Evolutionary conservation across 257 asterid genomes (phyloP).

Genomic region (Scutellaria galericulata): DNA sequence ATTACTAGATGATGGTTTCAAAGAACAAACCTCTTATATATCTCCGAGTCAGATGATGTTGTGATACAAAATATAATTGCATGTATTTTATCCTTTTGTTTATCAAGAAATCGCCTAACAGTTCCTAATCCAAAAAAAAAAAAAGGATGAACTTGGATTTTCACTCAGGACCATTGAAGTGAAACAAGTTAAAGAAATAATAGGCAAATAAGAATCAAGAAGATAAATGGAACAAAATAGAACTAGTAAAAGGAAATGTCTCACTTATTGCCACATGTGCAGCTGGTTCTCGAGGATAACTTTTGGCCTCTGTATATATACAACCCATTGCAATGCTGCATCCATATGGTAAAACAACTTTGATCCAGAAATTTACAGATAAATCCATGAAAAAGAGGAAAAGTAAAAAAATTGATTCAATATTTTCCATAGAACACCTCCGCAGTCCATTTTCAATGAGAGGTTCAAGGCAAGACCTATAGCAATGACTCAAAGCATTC

Average conservation of each 20-base stretch:
- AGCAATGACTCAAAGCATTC: conserved; percentile 97
- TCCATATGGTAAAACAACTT: conserved; percentile 30
- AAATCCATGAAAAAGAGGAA: conserved; percentile 26
- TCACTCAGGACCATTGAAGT: conserved; percentile 8
- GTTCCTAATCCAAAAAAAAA: conserved; percentile 60
- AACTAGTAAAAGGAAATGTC: conserved; percentile 31
- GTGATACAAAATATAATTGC: conserved; percentile 84
- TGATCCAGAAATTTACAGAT: conserved; percentile 28
- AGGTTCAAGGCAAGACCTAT: conserved; percentile 71
- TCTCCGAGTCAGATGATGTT: conserved; percentile 87
- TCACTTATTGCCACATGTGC: conserved; percentile 97
- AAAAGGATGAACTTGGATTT: conserved; percentile 29
- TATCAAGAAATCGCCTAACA: conserved; percentile 91
- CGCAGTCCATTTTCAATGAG: conserved; percentile 62
- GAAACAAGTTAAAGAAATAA: background rate
- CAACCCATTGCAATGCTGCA: conserved; percentile 95
- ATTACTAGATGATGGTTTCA: conserved; percentile 15
- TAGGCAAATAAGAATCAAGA: background rate
- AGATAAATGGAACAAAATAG: conserved; percentile 3
- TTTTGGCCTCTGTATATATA: conserved; percentile 89
- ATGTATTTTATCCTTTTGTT: conserved; percentile 74
- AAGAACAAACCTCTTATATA: conserved; percentile 76
- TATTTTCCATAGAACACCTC: conserved; percentile 55
- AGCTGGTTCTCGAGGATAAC: conserved; percentile 98
- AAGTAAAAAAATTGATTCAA: conserved; percentile 29